Percentiles rank a stretch among this genome's conserved stretches.
Evolutionary conservation across 192 early-diverging fungal genomes (phyloP).

Genomic region (Coemansia javaensis): DNA sequence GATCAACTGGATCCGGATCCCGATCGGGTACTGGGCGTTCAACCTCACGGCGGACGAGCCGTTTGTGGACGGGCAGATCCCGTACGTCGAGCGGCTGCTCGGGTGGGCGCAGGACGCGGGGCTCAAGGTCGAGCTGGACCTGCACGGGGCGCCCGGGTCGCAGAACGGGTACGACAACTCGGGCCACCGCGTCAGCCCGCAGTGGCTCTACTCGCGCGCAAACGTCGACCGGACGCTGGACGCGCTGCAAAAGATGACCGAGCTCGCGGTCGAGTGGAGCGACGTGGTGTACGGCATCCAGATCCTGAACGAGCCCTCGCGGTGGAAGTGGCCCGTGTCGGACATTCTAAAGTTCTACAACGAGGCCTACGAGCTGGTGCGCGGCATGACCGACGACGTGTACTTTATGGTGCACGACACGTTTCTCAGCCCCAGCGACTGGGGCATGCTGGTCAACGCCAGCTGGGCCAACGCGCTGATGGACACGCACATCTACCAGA

Average conservation of each 20-base stretch:
- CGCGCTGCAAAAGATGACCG: conserved; percentile 52
- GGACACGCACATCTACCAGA: conserved; percentile 54
- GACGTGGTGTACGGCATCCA: conserved; percentile 46
- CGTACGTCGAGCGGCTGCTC: conserved; percentile 52
- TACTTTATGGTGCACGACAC: conserved; percentile 49
- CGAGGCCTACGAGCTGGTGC: conserved; percentile 44
- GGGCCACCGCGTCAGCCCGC: conserved; percentile 46
- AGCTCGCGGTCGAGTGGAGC: conserved; percentile 49
- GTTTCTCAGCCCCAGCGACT: conserved; percentile 46
- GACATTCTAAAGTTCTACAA: conserved; percentile 47
- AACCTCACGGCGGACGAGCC: conserved; percentile 53
- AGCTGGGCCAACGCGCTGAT: conserved; percentile 46
- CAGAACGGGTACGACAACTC: conserved; percentile 60
- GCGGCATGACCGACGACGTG: conserved; percentile 18
- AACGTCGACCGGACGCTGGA: conserved; percentile 56
- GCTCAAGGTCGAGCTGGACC: conserved; percentile 54
- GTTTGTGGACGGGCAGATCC: conserved; percentile 43
- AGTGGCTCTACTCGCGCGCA: conserved; percentile 35
- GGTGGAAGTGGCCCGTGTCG: conserved; percentile 39
- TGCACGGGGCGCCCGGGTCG: conserved; percentile 58
- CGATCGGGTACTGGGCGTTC: conserved; percentile 60
- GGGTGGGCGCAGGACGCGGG: conserved; percentile 50
- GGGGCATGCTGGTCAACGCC: conserved; percentile 24
- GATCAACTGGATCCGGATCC: conserved; percentile 56
- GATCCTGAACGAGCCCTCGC: conserved; percentile 45